Evolutionary conservation across 2,329 filamentous ascomycete genomes (phyloP), one percentile per base, ranked within the genome.

Genomic region (Capronia americana): DNA sequence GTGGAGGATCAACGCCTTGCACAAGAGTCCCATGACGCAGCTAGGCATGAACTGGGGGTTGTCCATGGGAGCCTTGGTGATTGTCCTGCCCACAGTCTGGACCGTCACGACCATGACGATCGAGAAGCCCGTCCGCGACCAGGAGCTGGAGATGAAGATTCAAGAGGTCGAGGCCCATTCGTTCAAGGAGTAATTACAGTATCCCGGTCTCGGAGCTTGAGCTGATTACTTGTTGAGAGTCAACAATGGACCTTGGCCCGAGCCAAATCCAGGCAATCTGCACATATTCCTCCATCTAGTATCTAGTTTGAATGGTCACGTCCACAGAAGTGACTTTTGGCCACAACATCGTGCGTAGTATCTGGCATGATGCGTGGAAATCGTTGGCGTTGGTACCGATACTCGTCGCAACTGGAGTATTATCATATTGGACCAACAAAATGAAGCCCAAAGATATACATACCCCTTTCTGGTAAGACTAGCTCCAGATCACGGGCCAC

Each of bases 1-100:
- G 67, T 82, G 78, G 59, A 70, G 71, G 8, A 68, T 74, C 60
- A 73, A 74, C 50, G 80, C 77, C 73, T 77, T 79, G 77, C 72
- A 78, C 74, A 46, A 57, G 23, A 32, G 54, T 0, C 96, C 86
- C 79, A 88, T 90, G 82, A 85, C 84, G 71, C 86, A 93, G 73
- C 94, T 96, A 73, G 90, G 83, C 5, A 83, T 84, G 50, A 88
- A 88, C 80, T 97, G 93, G 93, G 92, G 83, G 60, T 82, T 96
- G 2, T 85, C 96, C 14, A 85, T 84, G 0, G 90, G 84, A n/a
- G 89, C 90, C 32, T 84, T 97, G 53, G 17, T 97, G 32, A 80
- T 94, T 67, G 93, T 76, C 4, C 72, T 84, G 56, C 81, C 82
- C 2, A 75, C 79, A 0, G 79, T 83, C 3, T 75, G 76, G 70